Conservation (phyloP, 1,284 basidiomycete species). For the Ceratobasidium papillatum region DNA sequence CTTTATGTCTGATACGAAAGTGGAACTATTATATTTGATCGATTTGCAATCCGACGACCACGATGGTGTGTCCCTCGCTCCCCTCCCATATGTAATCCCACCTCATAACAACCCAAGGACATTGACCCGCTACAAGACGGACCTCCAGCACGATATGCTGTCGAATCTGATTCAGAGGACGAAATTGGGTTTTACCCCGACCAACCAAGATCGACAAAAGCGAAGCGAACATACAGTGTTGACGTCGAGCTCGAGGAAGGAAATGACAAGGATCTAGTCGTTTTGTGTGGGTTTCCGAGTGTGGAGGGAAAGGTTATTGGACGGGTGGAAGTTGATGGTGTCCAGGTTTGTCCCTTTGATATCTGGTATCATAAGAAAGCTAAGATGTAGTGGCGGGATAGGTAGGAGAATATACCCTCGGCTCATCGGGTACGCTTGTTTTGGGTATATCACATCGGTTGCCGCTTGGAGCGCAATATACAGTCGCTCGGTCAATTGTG, state of each 20-base stretch:
- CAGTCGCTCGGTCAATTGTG: constrained; percentile 29
- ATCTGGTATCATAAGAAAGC: not conserved
- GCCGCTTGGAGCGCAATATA: constrained; percentile 16
- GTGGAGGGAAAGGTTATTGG: constrained; percentile 10
- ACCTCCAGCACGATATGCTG: constrained; percentile 41
- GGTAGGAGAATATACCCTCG: constrained; percentile 20
- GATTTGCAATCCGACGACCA: not conserved
- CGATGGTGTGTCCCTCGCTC: not conserved
- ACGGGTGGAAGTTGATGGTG: constrained; percentile 13
- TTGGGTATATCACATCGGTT: constrained; percentile 9
- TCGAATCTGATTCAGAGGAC: constrained; percentile 44
- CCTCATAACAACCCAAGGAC: constrained; percentile 24
- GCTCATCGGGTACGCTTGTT: not conserved
- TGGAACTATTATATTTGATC: not conserved
- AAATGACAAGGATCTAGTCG: not conserved
- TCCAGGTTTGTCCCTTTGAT: not conserved
- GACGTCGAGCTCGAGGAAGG: not conserved
- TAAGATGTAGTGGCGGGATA: not conserved
- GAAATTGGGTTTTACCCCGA: constrained; percentile 37
- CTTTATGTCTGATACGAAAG: not conserved
- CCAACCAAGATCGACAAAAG: not conserved
- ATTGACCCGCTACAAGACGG: constrained; percentile 41
- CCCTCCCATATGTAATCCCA: not conserved
- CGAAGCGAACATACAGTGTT: constrained; percentile 11
- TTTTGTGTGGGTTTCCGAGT: constrained; percentile 19